A percentile compares a stretch with the other conserved stretches of the same genome.
Evolutionary conservation across 2,329 filamentous ascomycete species (phyloP).

Genomic region (Colletotrichum falcatum): DNA sequence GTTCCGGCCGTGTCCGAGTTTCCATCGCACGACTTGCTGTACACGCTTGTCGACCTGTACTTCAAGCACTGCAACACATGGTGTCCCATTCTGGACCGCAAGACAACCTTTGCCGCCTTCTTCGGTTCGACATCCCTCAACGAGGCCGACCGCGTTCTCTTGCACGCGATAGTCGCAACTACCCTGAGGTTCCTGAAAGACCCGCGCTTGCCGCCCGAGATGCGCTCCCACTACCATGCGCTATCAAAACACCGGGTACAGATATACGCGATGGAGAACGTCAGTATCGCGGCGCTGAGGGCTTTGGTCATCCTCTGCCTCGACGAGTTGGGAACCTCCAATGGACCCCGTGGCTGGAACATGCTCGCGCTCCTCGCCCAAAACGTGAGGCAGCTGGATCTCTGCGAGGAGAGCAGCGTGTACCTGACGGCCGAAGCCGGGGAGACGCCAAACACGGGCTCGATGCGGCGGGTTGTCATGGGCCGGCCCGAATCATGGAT

Average conservation of each 20-base stretch:
- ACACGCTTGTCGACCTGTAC: constrained; percentile 70
- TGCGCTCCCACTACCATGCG: constrained; percentile 54
- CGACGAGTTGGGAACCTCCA: constrained; percentile 57
- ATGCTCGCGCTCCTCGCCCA: constrained; percentile 54
- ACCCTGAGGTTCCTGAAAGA: constrained; percentile 58
- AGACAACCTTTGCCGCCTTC: constrained; percentile 55
- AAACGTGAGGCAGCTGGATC: constrained; percentile 53
- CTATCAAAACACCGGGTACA: constrained; percentile 55
- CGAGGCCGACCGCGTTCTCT: constrained; percentile 55
- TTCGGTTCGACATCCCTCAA: constrained; percentile 55
- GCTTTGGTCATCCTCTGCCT: constrained; percentile 56
- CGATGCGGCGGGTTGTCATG: constrained; percentile 50
- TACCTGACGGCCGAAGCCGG: constrained; percentile 51
- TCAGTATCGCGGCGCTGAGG: constrained; percentile 53
- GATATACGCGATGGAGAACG: constrained; percentile 57
- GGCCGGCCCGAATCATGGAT: constrained; percentile 57
- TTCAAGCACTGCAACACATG: constrained; percentile 75
- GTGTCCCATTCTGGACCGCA: constrained; percentile 60
- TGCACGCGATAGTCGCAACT: constrained; percentile 59
- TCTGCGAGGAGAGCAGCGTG: constrained; percentile 55
- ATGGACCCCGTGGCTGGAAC: constrained; percentile 58
- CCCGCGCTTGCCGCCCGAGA: constrained; percentile 52
- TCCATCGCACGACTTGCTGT: constrained; percentile 70
- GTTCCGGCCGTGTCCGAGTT: constrained; percentile 60
- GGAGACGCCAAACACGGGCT: constrained; percentile 50